phyloP scores from a whole-genome alignment of 2,329 filamentous ascomycete species.

The Boeremia exigua region DNA sequence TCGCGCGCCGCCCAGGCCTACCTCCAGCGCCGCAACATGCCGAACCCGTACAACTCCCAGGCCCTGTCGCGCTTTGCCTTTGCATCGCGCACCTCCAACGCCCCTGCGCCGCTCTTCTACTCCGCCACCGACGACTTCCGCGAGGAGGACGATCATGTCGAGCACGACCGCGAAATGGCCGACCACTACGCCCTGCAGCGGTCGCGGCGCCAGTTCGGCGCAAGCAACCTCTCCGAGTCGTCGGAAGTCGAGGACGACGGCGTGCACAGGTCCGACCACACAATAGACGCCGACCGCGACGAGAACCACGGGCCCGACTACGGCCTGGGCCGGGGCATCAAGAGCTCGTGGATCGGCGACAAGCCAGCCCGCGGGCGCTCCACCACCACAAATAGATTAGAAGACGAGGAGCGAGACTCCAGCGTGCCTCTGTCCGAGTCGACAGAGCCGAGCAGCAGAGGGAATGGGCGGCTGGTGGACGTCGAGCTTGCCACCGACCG shows the following conservation, averaged over 20 bases:
- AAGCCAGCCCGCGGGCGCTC: conserved; percentile 51
- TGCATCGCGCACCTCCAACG: conserved; percentile 74
- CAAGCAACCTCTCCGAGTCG: conserved; percentile 82
- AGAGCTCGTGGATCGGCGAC: conserved; percentile 63
- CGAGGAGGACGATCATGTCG: conserved; percentile 91
- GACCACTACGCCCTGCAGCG: conserved; percentile 91
- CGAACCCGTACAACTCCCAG: conserved; percentile 77
- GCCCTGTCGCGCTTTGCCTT: conserved; percentile 78
- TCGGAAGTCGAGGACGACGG: conserved; percentile 78
- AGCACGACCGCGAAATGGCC: conserved; percentile 88
- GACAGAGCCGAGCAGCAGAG: conserved; percentile 58
- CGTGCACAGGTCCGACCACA: conserved; percentile 56
- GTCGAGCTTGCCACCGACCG: conserved; percentile 75
- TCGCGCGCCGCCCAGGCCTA: conserved; percentile 59
- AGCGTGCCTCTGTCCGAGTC: conserved; percentile 51
- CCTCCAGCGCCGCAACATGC: conserved; percentile 58
- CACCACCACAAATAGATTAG: conserved; percentile 38
- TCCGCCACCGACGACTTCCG: conserved; percentile 88
- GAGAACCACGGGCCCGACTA: conserved; percentile 49
- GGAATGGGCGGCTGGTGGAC: conserved; percentile 77
- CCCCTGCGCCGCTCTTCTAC: conserved; percentile 92
- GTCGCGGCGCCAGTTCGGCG: conserved; percentile 86
- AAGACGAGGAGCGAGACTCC: conserved; percentile 48
- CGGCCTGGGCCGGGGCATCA: conserved; percentile 58
- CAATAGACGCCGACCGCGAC: conserved; percentile 55